These are phyloP conservation scores for Penicillium sp. DNA, from an alignment of 2,329 filamentous ascomycete genomes.

Conservation along the genomic window DNA sequence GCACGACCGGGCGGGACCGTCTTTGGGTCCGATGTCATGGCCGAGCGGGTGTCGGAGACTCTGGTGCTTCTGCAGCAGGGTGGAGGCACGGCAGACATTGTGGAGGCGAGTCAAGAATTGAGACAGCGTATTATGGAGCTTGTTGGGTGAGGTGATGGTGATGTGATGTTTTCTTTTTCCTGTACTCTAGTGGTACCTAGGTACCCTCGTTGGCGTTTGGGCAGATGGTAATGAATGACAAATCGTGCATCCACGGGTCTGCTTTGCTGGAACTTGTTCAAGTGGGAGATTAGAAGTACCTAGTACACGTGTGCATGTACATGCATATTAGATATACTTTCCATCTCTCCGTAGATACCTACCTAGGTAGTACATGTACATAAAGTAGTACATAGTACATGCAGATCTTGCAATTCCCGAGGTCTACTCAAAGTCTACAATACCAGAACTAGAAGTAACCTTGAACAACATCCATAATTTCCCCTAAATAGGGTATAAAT, in stretches of 20 bases:
- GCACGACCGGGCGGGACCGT: conserved; percentile 51
- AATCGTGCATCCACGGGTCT: background rate
- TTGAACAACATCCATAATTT: too few species aligned
- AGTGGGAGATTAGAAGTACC: too few species aligned
- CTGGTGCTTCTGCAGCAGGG: conserved; percentile 45
- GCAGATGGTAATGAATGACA: background rate
- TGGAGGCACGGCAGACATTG: conserved; percentile 3
- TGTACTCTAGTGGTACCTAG: conserved; percentile 8
- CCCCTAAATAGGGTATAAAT: too few species aligned
- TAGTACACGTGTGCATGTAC: background rate
- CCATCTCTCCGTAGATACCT: too few species aligned
- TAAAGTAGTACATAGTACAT: too few species aligned
- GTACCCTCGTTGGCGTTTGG: background rate
- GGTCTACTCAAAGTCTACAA: too few species aligned
- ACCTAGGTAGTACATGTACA: too few species aligned
- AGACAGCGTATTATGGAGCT: conserved; percentile 40
- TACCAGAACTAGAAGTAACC: too few species aligned
- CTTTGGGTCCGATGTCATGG: conserved; percentile 59
- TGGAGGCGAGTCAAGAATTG: conserved; percentile 32
- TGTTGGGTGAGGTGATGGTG: conserved; percentile 29
- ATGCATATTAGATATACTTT: too few species aligned
- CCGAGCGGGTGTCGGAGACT: conserved; percentile 45
- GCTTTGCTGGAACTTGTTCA: background rate
- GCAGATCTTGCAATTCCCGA: too few species aligned
- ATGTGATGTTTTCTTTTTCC: background rate